Base-by-base conservation (phyloP, 805 yeast genomes). In the Scheffersomyces lignosus region DNA sequence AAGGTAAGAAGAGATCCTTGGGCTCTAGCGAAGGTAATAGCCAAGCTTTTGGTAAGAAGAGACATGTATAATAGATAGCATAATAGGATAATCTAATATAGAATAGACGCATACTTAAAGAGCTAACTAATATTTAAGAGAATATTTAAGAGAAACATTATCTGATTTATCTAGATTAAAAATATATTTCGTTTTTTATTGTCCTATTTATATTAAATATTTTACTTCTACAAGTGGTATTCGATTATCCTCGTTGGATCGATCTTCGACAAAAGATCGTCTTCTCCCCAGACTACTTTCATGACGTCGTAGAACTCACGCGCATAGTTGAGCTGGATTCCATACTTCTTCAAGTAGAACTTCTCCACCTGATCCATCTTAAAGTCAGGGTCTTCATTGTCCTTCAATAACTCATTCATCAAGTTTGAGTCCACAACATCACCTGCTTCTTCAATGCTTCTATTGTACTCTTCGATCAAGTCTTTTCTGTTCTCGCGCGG, bases 251-350 rank as follows among this genome's bases (percentile, higher is more conserved):
- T 41, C 6, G 51, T 49, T n/a, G 54, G 49, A 15, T 58, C 64
- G 15, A 47, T 45, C 29, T 49, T 50, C 18, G 44, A 46, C 18
- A 35, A 39, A 3, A 42, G 31, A 15, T 42, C 44, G 16, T 66
- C 70, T 24, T 66, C 71, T 5, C 71, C 73, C 96, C 96, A 87
- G n/a, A 83, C 86, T 26, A 71, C 70, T 23, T 63, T 65, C 29
- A 88, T 62, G 8, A 82, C 95, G 53, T 88, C 95, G 71, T 85
- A 77, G 46, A 89, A 83, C 45, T 84, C 88, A 48, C 73, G 77
- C 29, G 87, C 91, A 51, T 84, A 88, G 31, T 63, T 61, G 10
- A 88, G 54, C 35, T 74, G 69, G 32, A 87, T 64, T 0, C 80
- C 83, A 48, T 81, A 71, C 41, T 80, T 83, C 4, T 68, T 60